phyloP scores from a whole-genome alignment of 345 rosid species.

The Pistacia atlantica region DNA sequence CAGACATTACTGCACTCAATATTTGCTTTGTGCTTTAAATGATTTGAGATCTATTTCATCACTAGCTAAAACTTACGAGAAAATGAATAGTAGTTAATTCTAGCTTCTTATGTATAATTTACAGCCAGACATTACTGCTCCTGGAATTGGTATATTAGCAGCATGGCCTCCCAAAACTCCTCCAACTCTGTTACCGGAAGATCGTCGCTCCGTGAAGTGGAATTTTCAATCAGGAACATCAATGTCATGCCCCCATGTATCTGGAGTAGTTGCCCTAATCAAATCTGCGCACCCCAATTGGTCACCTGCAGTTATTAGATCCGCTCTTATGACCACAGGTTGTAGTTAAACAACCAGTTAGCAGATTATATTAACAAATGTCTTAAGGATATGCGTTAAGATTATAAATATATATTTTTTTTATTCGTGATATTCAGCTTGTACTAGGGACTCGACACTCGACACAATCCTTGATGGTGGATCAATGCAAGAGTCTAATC shows the following conservation, averaged over 20 bases:
- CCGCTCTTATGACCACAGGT: conserved; percentile 82
- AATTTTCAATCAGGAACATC: conserved; percentile 73
- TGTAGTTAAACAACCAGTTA: background rate
- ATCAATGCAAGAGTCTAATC: conserved; percentile 33
- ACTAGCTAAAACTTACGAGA: background rate
- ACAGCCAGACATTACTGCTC: conserved; percentile 76
- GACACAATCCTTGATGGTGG: conserved; percentile 47
- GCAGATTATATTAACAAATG: too few species aligned
- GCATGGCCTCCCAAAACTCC: conserved; percentile 76
- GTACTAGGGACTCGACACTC: conserved; percentile 31
- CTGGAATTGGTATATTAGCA: conserved; percentile 66
- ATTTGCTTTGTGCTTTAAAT: too few species aligned
- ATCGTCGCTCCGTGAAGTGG: conserved; percentile 47
- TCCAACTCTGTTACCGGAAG: conserved; percentile 34
- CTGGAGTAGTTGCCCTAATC: conserved; percentile 64
- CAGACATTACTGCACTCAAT: too few species aligned
- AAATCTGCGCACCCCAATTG: conserved; percentile 63
- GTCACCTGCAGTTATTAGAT: conserved; percentile 76
- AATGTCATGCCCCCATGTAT: conserved; percentile 78
- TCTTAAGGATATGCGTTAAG: background rate
- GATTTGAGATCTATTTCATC: too few species aligned
- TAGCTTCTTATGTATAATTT: background rate
- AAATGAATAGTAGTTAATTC: background rate
- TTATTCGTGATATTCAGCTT: conserved; percentile 29
- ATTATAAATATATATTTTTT: too few species aligned